Evolutionary conservation across 495 filamentous ascomycete genomes (phyloP).

Genomic region (Penicillium psychrofluorescens): DNA sequence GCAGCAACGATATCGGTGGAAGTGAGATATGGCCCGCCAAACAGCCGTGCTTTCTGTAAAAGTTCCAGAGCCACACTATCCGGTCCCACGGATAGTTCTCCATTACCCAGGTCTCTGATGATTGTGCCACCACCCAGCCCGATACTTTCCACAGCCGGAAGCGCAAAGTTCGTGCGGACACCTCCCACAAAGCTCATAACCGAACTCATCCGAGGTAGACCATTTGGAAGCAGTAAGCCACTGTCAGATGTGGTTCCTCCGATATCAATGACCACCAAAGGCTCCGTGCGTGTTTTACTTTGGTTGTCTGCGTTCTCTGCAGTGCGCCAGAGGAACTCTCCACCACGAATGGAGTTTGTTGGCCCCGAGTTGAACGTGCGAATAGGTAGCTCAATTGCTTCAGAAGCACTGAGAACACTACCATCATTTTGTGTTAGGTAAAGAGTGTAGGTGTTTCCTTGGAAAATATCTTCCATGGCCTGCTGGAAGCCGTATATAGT

Average conservation of each 20-base stretch:
- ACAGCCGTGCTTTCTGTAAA: slow-evolving; percentile 37
- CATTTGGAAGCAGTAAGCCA: slow-evolving; percentile 40
- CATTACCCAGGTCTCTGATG: slow-evolving; percentile 26
- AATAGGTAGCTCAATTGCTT: slow-evolving; percentile 40
- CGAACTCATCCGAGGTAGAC: slow-evolving; percentile 37
- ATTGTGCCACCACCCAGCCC: slow-evolving; percentile 49
- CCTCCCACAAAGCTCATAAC: slow-evolving; percentile 34
- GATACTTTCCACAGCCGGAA: slow-evolving; percentile 46
- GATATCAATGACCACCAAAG: slow-evolving; percentile 39
- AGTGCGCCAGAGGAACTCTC: slow-evolving; percentile 30
- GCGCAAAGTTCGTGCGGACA: slow-evolving; percentile 41
- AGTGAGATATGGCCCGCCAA: slow-evolving; percentile 44
- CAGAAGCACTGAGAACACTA: slow-evolving; percentile 33
- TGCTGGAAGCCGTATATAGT: slow-evolving; percentile 35
- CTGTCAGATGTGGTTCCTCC: slow-evolving; percentile 43
- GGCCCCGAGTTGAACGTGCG: slow-evolving; percentile 45
- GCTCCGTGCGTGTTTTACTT: slow-evolving; percentile 2
- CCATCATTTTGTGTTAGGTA: slow-evolving; percentile 50
- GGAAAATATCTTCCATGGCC: slow-evolving; percentile 30
- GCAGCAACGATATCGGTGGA: slow-evolving; percentile 42
- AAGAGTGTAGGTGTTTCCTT: slow-evolving; percentile 24
- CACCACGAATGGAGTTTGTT: slow-evolving; percentile 46
- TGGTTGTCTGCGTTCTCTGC: slow-evolving; percentile 16
- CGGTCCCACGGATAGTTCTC: slow-evolving; percentile 39
- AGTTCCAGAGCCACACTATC: slow-evolving; percentile 51